phyloP scores from a whole-genome alignment of 495 filamentous ascomycete species.

The Xylaria intraflava region DNA sequence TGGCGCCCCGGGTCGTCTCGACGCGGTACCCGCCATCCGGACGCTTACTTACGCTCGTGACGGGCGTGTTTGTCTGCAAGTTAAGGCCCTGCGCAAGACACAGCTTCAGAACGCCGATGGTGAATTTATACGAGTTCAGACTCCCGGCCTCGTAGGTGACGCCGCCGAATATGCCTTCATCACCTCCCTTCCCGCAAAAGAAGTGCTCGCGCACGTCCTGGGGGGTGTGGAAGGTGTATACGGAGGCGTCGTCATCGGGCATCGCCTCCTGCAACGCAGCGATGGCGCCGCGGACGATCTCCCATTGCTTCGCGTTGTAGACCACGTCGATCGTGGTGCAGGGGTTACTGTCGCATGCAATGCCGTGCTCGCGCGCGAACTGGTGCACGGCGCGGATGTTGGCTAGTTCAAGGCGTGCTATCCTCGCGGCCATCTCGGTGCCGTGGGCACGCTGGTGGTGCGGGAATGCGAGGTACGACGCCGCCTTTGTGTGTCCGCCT shows the following conservation, averaged over 20 bases:
- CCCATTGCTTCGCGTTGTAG: conserved; percentile 45
- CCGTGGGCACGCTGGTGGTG: conserved; percentile 35
- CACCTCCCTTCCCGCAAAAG: conserved; percentile 29
- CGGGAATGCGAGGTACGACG: conserved; percentile 51
- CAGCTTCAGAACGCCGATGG: conserved; percentile 50
- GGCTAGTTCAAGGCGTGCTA: conserved; percentile 50
- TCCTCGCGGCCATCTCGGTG: conserved; percentile 41
- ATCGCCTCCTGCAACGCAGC: conserved; percentile 41
- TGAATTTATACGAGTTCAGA: conserved; percentile 59
- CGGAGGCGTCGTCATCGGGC: conserved; percentile 35
- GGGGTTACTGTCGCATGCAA: conserved; percentile 44
- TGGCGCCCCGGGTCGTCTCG: conserved; percentile 47
- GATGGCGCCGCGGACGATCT: conserved; percentile 34
- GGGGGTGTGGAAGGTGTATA: conserved; percentile 39
- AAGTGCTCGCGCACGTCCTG: conserved; percentile 45
- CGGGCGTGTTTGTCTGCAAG: conserved; percentile 57
- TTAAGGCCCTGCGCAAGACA: conserved; percentile 49
- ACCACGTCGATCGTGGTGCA: conserved; percentile 55
- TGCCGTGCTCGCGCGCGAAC: conserved; percentile 44
- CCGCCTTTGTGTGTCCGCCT: conserved; percentile 61
- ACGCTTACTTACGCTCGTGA: conserved; percentile 29
- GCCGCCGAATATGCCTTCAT: conserved; percentile 42
- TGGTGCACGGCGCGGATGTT: conserved; percentile 51
- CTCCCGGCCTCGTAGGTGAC: conserved; percentile 56
- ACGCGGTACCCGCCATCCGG: conserved; percentile 37